These are phyloP conservation scores for Pseudotulostoma volvatum DNA, from an alignment of 495 filamentous ascomycete genomes.

Conservation along the genomic window DNA sequence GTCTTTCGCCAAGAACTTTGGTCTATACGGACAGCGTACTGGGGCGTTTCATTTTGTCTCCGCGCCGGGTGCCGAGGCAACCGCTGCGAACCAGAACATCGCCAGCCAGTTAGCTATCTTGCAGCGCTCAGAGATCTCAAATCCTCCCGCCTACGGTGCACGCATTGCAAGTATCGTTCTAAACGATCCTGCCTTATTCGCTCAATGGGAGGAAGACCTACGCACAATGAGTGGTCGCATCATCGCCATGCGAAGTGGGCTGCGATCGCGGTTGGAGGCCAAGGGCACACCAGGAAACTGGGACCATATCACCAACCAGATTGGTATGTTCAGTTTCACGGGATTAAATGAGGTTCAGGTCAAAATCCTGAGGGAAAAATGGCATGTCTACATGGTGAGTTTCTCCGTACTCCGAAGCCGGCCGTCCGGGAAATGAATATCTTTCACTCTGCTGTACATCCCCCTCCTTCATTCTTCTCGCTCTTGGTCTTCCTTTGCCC, in stretches of 20 bases:
- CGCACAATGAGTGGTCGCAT: slow-evolving; percentile 90
- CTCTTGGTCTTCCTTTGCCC: too few species aligned
- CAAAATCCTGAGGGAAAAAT: slow-evolving; percentile 56
- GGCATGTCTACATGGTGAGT: slow-evolving; percentile 75
- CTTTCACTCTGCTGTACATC: too few species aligned
- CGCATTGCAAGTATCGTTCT: slow-evolving; percentile 68
- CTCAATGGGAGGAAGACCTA: slow-evolving; percentile 89
- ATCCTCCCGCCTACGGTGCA: slow-evolving; percentile 88
- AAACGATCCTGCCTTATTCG: slow-evolving; percentile 68
- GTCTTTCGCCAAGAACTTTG: slow-evolving; percentile 98
- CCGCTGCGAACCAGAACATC: slow-evolving; percentile 44
- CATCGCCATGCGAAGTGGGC: slow-evolving; percentile 63
- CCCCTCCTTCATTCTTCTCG: too few species aligned
- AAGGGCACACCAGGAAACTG: slow-evolving; percentile 71
- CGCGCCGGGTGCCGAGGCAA: slow-evolving; percentile 47
- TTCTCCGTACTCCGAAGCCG: too few species aligned
- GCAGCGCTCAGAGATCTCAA: slow-evolving; percentile 92
- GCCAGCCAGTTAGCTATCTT: slow-evolving; percentile 83
- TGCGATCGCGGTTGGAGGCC: slow-evolving; percentile 63
- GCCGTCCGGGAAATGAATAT: too few species aligned
- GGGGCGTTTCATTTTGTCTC: slow-evolving; percentile 95
- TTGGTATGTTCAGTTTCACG: slow-evolving; percentile 99
- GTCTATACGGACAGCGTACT: slow-evolving; percentile 88
- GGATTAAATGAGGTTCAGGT: slow-evolving; percentile 79
- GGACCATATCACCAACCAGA: slow-evolving; percentile 96